phyloP scores from a whole-genome alignment of 768 basidiomycete genomes.

The Pleurotus platypus region DNA sequence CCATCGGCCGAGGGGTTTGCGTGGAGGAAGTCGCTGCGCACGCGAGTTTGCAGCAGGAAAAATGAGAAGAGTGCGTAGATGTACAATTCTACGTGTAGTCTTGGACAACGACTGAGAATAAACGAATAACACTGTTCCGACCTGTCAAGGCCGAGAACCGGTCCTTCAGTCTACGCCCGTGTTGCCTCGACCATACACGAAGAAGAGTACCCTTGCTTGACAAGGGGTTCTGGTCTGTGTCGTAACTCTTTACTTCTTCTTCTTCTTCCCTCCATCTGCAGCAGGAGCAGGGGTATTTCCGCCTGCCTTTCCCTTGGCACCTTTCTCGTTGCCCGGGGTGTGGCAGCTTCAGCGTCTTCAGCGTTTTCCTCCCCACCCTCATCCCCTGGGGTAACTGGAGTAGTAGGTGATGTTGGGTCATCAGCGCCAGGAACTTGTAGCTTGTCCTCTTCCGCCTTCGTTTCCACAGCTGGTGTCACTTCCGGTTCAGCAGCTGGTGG shows the following conservation, averaged over 20 bases:
- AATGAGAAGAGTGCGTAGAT: too few relatives aligned
- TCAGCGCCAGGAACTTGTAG: constrained; percentile 3
- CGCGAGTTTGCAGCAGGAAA: too few relatives aligned
- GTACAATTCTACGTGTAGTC: too few relatives aligned
- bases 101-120: too few relatives aligned
- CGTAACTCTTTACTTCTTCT: constrained; percentile 2
- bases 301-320: neutral
- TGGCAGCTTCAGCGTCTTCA: neutral
- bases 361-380: neutral
- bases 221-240: too few relatives aligned
- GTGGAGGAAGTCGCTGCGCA: too few relatives aligned
- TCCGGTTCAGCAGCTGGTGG: constrained; percentile 1
- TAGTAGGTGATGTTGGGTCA: neutral
- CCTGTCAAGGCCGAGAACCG: too few relatives aligned
- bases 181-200: too few relatives aligned
- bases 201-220: too few relatives aligned
- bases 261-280: neutral
- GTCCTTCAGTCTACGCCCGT: too few relatives aligned
- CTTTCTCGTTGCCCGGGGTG: neutral
- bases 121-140: too few relatives aligned
- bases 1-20: too few relatives aligned
- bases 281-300: neutral
- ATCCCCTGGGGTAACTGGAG: constrained; percentile 2
- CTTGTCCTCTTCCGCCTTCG: constrained; percentile 2
- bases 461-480: neutral